phyloP scores from a whole-genome alignment of 2,329 filamentous ascomycete species.

The Dothistroma pini region DNA sequence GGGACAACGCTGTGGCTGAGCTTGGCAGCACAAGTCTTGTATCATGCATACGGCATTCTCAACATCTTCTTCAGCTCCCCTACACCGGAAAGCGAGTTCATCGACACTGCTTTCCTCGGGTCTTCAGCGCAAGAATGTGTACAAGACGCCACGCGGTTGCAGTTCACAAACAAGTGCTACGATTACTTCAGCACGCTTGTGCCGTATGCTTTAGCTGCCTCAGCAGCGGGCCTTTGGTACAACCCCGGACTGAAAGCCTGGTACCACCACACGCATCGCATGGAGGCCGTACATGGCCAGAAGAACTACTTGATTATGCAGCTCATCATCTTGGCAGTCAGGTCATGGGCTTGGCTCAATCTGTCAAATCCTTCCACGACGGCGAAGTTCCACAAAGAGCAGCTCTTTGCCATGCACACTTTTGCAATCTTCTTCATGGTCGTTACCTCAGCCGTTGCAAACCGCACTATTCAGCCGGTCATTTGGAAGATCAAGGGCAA shows the following conservation, averaged over 20 bases:
- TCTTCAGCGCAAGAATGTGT: slow-evolving; percentile 18
- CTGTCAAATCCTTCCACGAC: slow-evolving; percentile 24
- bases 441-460: slow-evolving; percentile 33
- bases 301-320: slow-evolving; percentile 66
- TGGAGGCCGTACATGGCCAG: slow-evolving; percentile 39
- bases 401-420: slow-evolving; percentile 52
- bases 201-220: slow-evolving; percentile 23
- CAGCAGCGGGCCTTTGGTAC: slow-evolving; percentile 31
- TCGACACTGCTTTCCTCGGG: slow-evolving; percentile 2
- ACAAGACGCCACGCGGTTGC: slow-evolving; percentile 12
- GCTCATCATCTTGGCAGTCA: slow-evolving; percentile 54
- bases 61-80: slow-evolving; percentile 4
- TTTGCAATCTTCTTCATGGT: slow-evolving; percentile 53
- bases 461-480: slow-evolving; percentile 24
- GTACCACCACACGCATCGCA: slow-evolving; percentile 30
- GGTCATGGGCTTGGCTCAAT: slow-evolving; percentile 43
- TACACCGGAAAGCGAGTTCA: slow-evolving; percentile 6
- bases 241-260: slow-evolving; percentile 33
- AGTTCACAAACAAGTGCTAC: slow-evolving; percentile 24
- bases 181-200: slow-evolving; percentile 24
- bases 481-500: slow-evolving; percentile 32
- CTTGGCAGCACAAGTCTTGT: slow-evolving; percentile 27
- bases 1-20: slow-evolving; percentile 22
- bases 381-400: slow-evolving; percentile 23
- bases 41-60: slow-evolving; percentile 29